Evolutionary conservation across 495 filamentous ascomycete species (phyloP).

Genomic region (Clavariopsis aquatica): DNA sequence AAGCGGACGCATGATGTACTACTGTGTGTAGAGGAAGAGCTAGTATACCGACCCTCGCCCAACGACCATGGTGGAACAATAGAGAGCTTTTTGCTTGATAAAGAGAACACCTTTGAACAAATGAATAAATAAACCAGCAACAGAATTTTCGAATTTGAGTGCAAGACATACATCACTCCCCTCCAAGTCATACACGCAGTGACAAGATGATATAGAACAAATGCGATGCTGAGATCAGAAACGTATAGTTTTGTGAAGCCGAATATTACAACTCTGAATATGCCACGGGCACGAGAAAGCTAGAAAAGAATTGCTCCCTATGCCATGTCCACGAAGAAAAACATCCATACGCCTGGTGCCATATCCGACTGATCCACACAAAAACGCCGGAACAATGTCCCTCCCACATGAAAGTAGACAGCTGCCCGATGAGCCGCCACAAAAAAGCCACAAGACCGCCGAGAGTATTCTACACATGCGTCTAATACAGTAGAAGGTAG

Average conservation of each 20-base stretch:
- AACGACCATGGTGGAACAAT: too few species aligned
- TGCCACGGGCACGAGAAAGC: neutral
- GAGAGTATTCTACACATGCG: slow-evolving; percentile 3
- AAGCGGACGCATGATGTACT: too few species aligned
- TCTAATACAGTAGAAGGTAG: neutral
- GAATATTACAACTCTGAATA: neutral
- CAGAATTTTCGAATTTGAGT: too few species aligned
- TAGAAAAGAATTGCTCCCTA: neutral
- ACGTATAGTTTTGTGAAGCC: neutral
- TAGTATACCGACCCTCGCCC: too few species aligned
- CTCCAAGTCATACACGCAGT: neutral
- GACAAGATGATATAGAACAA: neutral
- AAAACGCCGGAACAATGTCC: slow-evolving; percentile 9
- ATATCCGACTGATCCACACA: neutral
- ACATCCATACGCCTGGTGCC: neutral
- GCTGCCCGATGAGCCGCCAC: neutral
- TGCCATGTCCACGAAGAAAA: neutral
- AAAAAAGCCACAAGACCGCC: slow-evolving; percentile 4
- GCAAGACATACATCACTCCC: too few species aligned
- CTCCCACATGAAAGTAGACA: neutral
- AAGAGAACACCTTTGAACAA: too few species aligned
- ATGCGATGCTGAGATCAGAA: neutral
- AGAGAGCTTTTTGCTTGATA: too few species aligned
- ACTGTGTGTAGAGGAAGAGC: too few species aligned
- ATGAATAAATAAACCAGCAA: too few species aligned